Evolutionary conservation across 805 yeast species (phyloP), one percentile per base, ranked within the genome.

Genomic region (Schwanniomyces polymorphus): DNA sequence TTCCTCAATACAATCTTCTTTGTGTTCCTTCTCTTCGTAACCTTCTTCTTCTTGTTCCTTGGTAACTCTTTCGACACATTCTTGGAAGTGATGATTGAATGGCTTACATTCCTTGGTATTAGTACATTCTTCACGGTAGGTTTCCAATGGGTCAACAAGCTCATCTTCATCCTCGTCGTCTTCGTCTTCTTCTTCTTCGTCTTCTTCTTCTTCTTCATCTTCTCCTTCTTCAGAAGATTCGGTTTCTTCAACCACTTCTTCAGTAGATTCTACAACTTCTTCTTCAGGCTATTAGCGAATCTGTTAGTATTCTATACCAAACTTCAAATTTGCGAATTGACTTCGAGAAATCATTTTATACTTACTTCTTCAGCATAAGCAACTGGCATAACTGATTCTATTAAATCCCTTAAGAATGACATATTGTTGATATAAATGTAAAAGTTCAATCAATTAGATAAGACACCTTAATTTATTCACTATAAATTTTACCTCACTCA

Each of bases 1-100:
- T 75, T 92, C 99, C 75, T 92, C 98, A 52, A 92, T 86, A 80
- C 99, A 92, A 75, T 92, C 97, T 78, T 92, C 99, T 75, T 92
- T 92, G 79, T 89, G 79, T 9, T 78, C 84, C 61, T 80, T 81
- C 49, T 86, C 85, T 26, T 73, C 97, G 68, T 92, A 91, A 59
- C 77, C 96, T 57, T 81, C 86, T 64, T 88, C 91, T 75, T 91
- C 89, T 77, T 78, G 80, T 60, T 84, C 96, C 68, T 85, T 82
- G 55, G 94, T 84, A 55, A 92, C 98, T 78, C 97, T 90, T 75
- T 88, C 97, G 50, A 84, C 84, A 81, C 99, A 92, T 74, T 91
- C 97, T 53, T 87, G 84, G 74, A 86, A 91, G 74, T 91, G 97
- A 74, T 91, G 97, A 61, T 82, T 81, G 68, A 79, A 79, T 55